Conservation (phyloP, 768 basidiomycete genomes). For the Termitomyces sp. region DNA sequence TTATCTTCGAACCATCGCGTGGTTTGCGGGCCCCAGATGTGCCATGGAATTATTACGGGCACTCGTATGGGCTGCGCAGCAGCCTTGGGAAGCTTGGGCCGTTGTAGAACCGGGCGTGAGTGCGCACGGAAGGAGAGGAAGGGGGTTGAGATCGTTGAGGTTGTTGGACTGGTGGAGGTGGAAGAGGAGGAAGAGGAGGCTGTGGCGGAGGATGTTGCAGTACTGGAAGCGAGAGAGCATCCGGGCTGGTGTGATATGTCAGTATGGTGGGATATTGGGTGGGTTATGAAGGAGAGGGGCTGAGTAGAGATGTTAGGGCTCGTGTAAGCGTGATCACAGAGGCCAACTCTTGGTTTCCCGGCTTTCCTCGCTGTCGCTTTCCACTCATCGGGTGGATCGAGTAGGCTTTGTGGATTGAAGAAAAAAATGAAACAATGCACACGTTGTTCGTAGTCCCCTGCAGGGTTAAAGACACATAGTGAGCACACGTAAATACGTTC, state of each 20-base stretch:
- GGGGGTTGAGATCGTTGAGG: neutral
- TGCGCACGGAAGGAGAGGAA: neutral
- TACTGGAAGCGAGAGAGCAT: neutral
- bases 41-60: slow-evolving; percentile 27
- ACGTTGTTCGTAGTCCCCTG: slow-evolving; percentile 27
- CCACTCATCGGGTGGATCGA: slow-evolving; percentile 17
- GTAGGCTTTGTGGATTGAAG: slow-evolving; percentile 37
- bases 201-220: neutral
- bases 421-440: slow-evolving; percentile 48
- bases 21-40: slow-evolving; percentile 43
- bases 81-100: neutral
- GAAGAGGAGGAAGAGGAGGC: neutral
- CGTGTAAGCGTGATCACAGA: too few species aligned
- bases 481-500: slow-evolving; percentile 48
- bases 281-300: neutral
- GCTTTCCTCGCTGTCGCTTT: slow-evolving; percentile 2
- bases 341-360: neutral
- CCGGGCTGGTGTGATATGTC: neutral
- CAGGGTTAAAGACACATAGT: slow-evolving; percentile 39
- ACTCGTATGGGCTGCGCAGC: neutral
- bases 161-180: neutral
- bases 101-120: neutral
- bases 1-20: slow-evolving; percentile 51
- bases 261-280: neutral
- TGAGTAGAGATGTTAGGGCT: neutral